Percentiles rank a stretch among this genome's conserved stretches.
Conservation (phyloP, 345 rosid genomes). For the Murraya paniculata region DNA sequence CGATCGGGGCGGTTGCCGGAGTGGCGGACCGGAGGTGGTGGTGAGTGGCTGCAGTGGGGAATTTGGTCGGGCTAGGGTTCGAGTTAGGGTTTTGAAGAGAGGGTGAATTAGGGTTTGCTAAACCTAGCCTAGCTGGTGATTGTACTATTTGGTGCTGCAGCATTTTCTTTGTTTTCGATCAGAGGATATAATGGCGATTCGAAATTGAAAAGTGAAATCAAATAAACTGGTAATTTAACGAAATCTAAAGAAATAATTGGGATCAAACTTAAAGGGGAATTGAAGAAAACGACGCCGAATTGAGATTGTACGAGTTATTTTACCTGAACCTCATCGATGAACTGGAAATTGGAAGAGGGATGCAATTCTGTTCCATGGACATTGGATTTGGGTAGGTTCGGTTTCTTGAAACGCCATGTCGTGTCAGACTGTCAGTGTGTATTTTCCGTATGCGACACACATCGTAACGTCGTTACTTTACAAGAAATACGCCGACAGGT, state of each 20-base stretch:
- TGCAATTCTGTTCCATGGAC: not conserved
- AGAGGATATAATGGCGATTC: not conserved
- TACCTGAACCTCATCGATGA: not conserved
- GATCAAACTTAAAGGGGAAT: too few species aligned
- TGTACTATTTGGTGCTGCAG: constrained; percentile 80
- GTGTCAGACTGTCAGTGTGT: too few species aligned
- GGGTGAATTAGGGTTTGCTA: constrained; percentile 76
- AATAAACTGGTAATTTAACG: not conserved
- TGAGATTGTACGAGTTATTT: not conserved
- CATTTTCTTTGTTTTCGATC: constrained; percentile 31
- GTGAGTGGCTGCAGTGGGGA: constrained; percentile 41
- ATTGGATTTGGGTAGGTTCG: too few species aligned
- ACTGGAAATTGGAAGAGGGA: not conserved
- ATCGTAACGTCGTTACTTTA: too few species aligned
- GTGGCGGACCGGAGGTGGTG: constrained; percentile 39
- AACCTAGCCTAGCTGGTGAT: constrained; percentile 84
- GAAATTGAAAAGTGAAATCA: not conserved
- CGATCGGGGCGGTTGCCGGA: constrained; percentile 26
- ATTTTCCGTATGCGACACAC: too few species aligned
- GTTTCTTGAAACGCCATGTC: too few species aligned
- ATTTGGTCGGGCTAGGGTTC: constrained; percentile 58
- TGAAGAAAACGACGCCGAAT: not conserved
- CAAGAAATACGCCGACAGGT: too few species aligned
- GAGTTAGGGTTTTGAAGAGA: constrained; percentile 61
- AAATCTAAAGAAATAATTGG: not conserved